A percentile compares a stretch with the other conserved stretches of the same genome.
phyloP scores from a whole-genome alignment of 805 yeast genomes.

The Cyberlindnera sargentensis region DNA sequence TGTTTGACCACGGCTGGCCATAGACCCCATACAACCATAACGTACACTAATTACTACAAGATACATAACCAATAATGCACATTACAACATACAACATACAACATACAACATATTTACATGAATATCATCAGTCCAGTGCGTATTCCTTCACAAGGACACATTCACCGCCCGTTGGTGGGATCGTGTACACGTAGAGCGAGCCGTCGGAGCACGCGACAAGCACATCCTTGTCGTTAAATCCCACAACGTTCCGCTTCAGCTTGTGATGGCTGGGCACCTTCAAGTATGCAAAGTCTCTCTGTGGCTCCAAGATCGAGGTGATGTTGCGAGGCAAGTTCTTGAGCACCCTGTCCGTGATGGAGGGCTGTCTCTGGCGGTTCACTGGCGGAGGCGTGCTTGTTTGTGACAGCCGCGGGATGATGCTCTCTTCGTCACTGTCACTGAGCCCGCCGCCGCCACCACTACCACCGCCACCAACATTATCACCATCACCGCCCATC shows the following conservation, averaged over 20 bases:
- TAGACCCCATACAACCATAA: not conserved
- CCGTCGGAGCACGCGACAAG: slow-evolving; percentile 35
- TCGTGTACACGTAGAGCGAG: slow-evolving; percentile 43
- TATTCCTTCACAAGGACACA: slow-evolving; percentile 52
- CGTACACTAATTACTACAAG: too few species aligned
- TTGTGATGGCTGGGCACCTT: slow-evolving; percentile 27
- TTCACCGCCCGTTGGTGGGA: slow-evolving; percentile 62
- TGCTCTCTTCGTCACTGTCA: slow-evolving; percentile 10
- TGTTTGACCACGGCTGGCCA: slow-evolving; percentile 71
- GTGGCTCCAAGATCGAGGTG: slow-evolving; percentile 55
- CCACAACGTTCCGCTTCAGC: slow-evolving; percentile 6
- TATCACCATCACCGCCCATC: not conserved
- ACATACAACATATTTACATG: too few species aligned
- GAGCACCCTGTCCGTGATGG: slow-evolving; percentile 20
- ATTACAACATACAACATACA: too few species aligned
- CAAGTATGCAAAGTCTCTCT: slow-evolving; percentile 56
- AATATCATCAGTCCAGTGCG: slow-evolving; percentile 18
- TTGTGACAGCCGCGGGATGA: slow-evolving; percentile 7
- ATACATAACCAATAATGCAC: too few species aligned
- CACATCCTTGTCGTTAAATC: slow-evolving; percentile 16
- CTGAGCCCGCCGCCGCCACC: slow-evolving; percentile 4
- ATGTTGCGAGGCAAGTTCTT: slow-evolving; percentile 23
- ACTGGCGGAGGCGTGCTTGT: not conserved
- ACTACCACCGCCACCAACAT: not conserved
- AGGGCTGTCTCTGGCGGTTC: slow-evolving; percentile 9